phyloP scores from a whole-genome alignment of 768 basidiomycete genomes.

The Hysterangium stoloniferum region DNA sequence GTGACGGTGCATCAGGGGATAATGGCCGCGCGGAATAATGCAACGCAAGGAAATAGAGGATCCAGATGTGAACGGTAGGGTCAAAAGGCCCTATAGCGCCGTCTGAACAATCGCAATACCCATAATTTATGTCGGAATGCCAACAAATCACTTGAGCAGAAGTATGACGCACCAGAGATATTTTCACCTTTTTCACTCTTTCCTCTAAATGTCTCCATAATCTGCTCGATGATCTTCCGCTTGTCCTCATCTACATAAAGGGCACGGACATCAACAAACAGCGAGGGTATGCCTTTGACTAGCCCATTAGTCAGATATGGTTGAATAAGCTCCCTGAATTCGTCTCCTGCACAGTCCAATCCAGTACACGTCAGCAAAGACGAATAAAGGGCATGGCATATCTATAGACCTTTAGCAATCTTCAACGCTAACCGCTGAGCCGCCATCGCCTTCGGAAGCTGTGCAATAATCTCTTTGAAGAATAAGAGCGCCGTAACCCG shows the following conservation, averaged over 20 bases:
- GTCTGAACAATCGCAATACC: neutral
- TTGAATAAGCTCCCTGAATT: constrained; percentile 57
- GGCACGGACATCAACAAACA: constrained; percentile 87
- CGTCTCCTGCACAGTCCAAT: constrained; percentile 39
- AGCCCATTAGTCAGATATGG: constrained; percentile 66
- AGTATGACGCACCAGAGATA: neutral
- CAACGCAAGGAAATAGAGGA: constrained; percentile 89
- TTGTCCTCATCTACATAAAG: constrained; percentile 66
- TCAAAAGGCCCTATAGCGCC: constrained; percentile 33
- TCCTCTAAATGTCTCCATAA: constrained; percentile 46
- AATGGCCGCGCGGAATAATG: constrained; percentile 65
- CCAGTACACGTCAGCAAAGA: neutral
- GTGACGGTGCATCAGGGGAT: constrained; percentile 21
- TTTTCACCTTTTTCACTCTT: constrained; percentile 18
- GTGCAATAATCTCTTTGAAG: constrained; percentile 51
- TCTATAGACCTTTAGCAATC: constrained; percentile 54
- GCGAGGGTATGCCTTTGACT: constrained; percentile 81
- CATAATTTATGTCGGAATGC: constrained; percentile 16
- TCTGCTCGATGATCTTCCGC: constrained; percentile 57
- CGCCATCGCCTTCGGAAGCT: constrained; percentile 60
- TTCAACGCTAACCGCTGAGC: constrained; percentile 69
- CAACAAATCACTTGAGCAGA: constrained; percentile 12
- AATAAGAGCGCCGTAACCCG: constrained; percentile 45
- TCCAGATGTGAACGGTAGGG: constrained; percentile 88
- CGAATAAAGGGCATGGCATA: neutral